Base-by-base conservation (phyloP, 805 yeast genomes). In the Kazachstania viticola region DNA sequence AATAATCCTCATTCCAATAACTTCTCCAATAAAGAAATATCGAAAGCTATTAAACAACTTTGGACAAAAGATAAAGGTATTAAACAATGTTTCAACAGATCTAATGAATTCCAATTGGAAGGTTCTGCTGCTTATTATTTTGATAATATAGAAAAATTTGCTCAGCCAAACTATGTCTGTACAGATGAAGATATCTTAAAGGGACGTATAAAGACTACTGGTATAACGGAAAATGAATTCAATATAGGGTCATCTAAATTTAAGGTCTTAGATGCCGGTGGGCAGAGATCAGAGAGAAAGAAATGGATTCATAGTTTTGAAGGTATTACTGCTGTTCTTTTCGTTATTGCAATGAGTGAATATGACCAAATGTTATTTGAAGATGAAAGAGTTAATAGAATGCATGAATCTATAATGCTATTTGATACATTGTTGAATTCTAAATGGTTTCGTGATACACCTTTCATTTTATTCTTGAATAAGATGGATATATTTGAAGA, bases 301-400 rank as follows among this genome's bases (percentile, higher is more conserved):
- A 87, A 87, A 54, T 87, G 96, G 96, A 81, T 87, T 40, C 95
- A 85, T 50, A 83, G 94, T 49, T 87, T 87, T 57, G 91, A 87
- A 48, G 83, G 80, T 39, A 81, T 88, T 30, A 79, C 94, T 1
- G 81, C 93, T 3, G 79, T 93, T 0, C 55, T 88, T 24, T 91
- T 84, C 55, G 95, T 88, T 6, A 69, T 81, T 14, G 95, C 96
- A 0, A 75, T 84, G 17, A 74, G 84, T 29, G 98, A 91, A 60
- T 91, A 83, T 54, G 96, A 88, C 58, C 95, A 88, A 58, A 75
- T 71, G 63, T 59, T 91, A 29, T 84, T 81, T 59, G 98, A 88
- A 56, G 97, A 88, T 55, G 81, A 76, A 43, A 58, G 79, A 12
- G 93, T 82, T 17, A 87, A 87, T 58, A 69, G 97, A 46, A 79